Base-by-base conservation (phyloP, 208 protist genomes). In the Crithidia mellificae region DNA sequence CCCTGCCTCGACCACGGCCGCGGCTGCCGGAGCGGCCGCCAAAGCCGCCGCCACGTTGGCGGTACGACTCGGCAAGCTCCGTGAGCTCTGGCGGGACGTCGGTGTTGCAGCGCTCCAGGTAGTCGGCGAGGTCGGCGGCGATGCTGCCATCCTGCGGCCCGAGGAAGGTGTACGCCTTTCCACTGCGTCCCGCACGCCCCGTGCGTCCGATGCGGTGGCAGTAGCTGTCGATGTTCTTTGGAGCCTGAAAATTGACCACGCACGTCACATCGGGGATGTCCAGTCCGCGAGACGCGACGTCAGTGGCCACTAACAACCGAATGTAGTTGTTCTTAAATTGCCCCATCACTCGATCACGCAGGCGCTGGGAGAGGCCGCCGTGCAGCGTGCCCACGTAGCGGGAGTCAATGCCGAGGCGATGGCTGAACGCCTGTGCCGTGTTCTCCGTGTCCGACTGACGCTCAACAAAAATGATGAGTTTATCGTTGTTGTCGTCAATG, bases 181-280 rank as follows among this genome's bases (percentile, higher is more conserved):
- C 94, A 20, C 41, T 82, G 27, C 84, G 81, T 38, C 95, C 96
- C 17, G 91, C 94, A 44, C 97, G 90, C 20, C 93, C 97, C 9
- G 96, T 98, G 22, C 97, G 86, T 0, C 98, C 97, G 53, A 98
- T 97, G 30, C 97, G 85, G 79, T 99, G 98, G 66, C 98, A 91
- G 56, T 99, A 99, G 62, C 88, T 92, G 53, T 98, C 91, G 58
- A 97, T 88, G 51, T 83, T 93, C 50, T 87, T 85, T 34, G 96
- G 97, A 12, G 95, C 80, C 53, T 97, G 88, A 57, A 94, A 96
- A 62, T 98, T 98, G 29, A 98, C 85, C 12, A 98, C 95, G 57
- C 87, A 90, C 32, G 94, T 94, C 22, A 99, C 93, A 47, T 94
- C 87, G 22, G 87, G 85, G 43, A 99, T 97, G 67, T 99, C 98